Evolutionary conservation across 768 basidiomycete species (phyloP), one percentile per base, ranked within the genome.

Genomic region (Suillus fuscotomentosus): DNA sequence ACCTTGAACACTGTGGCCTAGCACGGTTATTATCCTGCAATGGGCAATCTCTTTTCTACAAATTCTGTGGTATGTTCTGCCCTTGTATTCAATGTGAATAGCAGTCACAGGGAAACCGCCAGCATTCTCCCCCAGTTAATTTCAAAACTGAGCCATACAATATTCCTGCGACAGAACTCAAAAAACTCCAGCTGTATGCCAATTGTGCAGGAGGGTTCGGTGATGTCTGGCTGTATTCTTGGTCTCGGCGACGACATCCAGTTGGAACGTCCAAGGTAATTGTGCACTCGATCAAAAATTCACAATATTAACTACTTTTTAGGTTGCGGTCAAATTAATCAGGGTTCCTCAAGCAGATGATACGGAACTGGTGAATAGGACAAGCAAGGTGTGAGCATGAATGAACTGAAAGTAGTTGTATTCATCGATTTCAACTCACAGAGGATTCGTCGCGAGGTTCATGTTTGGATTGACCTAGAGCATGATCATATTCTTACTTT

Each of bases 401-500:
- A 43, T n/a, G 9, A 27, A 13, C 34, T 64, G 10, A 45, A 22
- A 45, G 17, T 31, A 14, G 20, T 53, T 14, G 6, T 43, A 1
- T 24, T 65, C 34, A 22, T n/a, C 1, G 17, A 11, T 39, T 56
- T n/a, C 5, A 14, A n/a, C 24, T 59, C 13, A 14, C 41, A 54
- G 63, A 50, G 64, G 20, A 42, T 65, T 55, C 62, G 53, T 34
- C 48, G 64, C 9, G 63, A 65, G 43, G 39, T 54, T 42, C 14
- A 63, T 36, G 27, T 65, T 38, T 65, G 64, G 64, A 62, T 45
- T 8, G 36, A 4, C 13, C 34, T 65, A n/a, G 24, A 57, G 34
- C 72, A 73, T 57, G 48, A 60, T 7, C 57, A 69, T 41, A 60
- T 73, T 13, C 54, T 73, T 7, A 67, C 60, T 0, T 60, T 73